These are phyloP conservation scores for Anthoceros angustus DNA, from an alignment of 225 moss, liverwort and hornwort species.

Conservation along the genomic window DNA sequence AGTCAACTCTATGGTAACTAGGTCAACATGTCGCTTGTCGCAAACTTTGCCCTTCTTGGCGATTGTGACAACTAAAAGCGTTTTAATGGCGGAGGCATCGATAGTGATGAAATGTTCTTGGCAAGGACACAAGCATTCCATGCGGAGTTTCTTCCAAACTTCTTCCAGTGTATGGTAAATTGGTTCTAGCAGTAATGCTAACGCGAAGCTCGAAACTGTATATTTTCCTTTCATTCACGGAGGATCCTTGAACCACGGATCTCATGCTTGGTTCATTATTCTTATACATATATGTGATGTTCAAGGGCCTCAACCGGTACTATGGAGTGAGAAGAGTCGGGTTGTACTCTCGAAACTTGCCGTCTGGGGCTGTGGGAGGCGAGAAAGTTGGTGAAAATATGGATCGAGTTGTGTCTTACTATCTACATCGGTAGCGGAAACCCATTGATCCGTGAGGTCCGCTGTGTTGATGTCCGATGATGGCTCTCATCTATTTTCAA, in stretches of 20 bases:
- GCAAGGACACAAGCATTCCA: conserved; percentile 37
- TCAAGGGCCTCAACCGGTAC: conserved; percentile 72
- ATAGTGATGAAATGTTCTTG: conserved; percentile 52
- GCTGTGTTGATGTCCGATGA: not conserved
- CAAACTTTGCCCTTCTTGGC: no score
- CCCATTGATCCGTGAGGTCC: conserved; percentile 62
- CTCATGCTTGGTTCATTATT: not conserved
- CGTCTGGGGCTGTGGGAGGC: conserved; percentile 51
- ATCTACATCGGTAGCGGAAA: conserved; percentile 48
- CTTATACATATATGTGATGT: not conserved
- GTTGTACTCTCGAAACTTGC: conserved; percentile 70
- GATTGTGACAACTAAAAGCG: not conserved
- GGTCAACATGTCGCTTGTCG: no score
- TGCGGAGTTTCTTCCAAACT: conserved; percentile 42
- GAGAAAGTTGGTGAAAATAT: conserved; percentile 57
- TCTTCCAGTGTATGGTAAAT: conserved; percentile 46
- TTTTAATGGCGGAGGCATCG: conserved; percentile 45
- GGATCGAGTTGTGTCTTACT: conserved; percentile 43
- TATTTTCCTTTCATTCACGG: not conserved
- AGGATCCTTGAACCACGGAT: not conserved
- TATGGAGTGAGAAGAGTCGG: conserved; percentile 69
- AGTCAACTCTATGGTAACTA: conserved; percentile 62
- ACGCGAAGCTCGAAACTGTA: not conserved
- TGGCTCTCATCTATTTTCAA: not conserved
- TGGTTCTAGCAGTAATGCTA: not conserved